These are phyloP conservation scores for Nannizziopsis barbatae DNA, from an alignment of 2,329 filamentous ascomycete genomes.

Conservation along the genomic window DNA sequence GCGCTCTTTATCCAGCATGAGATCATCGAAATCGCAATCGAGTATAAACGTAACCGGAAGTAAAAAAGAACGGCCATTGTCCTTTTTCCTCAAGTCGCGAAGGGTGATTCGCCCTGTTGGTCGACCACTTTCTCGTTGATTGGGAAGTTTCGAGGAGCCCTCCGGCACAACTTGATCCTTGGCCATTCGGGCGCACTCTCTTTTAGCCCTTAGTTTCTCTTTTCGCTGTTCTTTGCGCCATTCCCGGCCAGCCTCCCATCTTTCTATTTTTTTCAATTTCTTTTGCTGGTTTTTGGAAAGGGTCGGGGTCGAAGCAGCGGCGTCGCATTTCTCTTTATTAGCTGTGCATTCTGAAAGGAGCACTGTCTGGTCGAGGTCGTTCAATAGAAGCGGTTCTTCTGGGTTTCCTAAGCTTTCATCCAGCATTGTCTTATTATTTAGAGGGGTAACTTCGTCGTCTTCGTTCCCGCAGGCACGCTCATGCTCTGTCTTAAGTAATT, in stretches of 20 bases:
- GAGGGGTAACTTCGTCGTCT: slow-evolving; percentile 10
- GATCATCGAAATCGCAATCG: slow-evolving; percentile 82
- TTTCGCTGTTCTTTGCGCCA: slow-evolving; percentile 48
- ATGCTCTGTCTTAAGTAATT: slow-evolving; percentile 44
- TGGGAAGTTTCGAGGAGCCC: slow-evolving; percentile 19
- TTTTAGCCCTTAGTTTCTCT: slow-evolving; percentile 45
- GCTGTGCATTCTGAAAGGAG: too few species aligned
- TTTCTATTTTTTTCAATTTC: slow-evolving; percentile 58
- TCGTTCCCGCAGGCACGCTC: slow-evolving; percentile 15
- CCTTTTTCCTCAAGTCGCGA: slow-evolving; percentile 16
- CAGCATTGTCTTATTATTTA: background rate
- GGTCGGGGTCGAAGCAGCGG: slow-evolving; percentile 16
- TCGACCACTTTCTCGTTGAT: slow-evolving; percentile 6
- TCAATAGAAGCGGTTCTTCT: background rate
- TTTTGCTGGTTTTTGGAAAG: slow-evolving; percentile 83
- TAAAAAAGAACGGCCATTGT: slow-evolving; percentile 36
- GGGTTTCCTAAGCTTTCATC: background rate
- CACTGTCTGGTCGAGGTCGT: too few species aligned
- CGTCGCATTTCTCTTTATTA: slow-evolving; percentile 7
- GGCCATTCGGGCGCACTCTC: slow-evolving; percentile 38
- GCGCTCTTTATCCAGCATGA: slow-evolving; percentile 79
- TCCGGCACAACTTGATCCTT: slow-evolving; percentile 27
- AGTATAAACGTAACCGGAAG: slow-evolving; percentile 72
- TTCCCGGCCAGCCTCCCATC: slow-evolving; percentile 63
- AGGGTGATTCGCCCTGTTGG: slow-evolving; percentile 19